Conservation (phyloP, 2,329 filamentous ascomycete species). For the Penicillium brasilianum region DNA sequence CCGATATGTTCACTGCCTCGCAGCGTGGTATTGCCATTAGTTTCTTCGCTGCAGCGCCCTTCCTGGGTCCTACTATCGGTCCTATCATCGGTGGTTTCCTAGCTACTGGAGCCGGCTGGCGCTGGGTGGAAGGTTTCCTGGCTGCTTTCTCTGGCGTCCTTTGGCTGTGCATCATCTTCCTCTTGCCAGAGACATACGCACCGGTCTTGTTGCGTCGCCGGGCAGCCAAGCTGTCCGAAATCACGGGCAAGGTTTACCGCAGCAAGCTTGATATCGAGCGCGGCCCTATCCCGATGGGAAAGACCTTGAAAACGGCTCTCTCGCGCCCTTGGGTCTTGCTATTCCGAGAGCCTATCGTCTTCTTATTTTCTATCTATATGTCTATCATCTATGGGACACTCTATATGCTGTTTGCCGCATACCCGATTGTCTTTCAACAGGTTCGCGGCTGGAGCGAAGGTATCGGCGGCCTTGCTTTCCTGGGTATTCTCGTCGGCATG, state of each 20-base stretch:
- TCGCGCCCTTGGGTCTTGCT: conserved; percentile 51
- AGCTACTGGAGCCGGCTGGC: conserved; percentile 66
- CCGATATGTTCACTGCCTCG: conserved; percentile 61
- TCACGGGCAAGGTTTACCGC: conserved; percentile 40
- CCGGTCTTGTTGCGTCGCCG: conserved; percentile 56
- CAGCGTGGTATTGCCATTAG: conserved; percentile 63
- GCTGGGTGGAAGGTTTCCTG: conserved; percentile 69
- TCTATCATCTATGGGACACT: conserved; percentile 33
- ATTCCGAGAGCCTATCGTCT: conserved; percentile 31
- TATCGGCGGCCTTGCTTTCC: conserved; percentile 53
- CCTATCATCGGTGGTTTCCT: conserved; percentile 71
- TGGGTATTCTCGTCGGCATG: conserved; percentile 52
- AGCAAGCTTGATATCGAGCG: conserved; percentile 45
- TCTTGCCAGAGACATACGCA: conserved; percentile 46
- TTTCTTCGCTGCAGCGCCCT: conserved; percentile 70
- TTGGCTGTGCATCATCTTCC: conserved; percentile 44
- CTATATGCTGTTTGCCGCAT: conserved; percentile 57
- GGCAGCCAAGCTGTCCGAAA: conserved; percentile 42
- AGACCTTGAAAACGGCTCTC: conserved; percentile 52
- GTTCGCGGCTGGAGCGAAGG: conserved; percentile 52
- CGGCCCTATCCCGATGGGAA: conserved; percentile 44
- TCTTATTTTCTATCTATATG: conserved; percentile 30
- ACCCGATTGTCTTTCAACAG: conserved; percentile 51
- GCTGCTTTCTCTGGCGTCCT: conserved; percentile 66
- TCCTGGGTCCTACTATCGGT: conserved; percentile 66